Conservation (phyloP, 768 basidiomycete genomes). For the Boletus rubropictus region DNA sequence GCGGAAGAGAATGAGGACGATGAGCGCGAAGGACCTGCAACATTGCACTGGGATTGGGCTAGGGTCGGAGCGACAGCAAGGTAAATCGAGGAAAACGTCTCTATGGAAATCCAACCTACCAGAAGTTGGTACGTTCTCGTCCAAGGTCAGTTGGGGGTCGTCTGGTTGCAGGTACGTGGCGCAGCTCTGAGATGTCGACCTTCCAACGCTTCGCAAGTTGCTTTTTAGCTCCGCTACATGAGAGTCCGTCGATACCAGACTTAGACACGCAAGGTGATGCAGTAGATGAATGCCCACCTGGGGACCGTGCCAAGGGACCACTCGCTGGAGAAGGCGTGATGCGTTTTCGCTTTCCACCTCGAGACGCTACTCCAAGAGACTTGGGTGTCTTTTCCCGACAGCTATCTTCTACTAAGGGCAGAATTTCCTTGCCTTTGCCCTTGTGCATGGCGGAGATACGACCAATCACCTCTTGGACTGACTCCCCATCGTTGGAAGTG, state of each 20-base stretch:
- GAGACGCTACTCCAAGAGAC: slow-evolving; percentile 7
- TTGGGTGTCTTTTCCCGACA: slow-evolving; percentile 10
- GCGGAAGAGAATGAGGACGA: slow-evolving; percentile 2
- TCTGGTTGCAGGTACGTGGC: slow-evolving; percentile 2
- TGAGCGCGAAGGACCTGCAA: slow-evolving; percentile 10
- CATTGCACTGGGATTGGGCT: slow-evolving; percentile 8
- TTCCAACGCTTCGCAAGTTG: slow-evolving; percentile 4
- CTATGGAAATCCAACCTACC: slow-evolving; percentile 8
- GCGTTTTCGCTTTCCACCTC: slow-evolving; percentile 23
- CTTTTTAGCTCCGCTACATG: slow-evolving; percentile 5
- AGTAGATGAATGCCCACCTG: slow-evolving; percentile 19
- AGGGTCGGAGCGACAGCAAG: neutral
- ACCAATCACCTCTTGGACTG: slow-evolving; percentile 1
- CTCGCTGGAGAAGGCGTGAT: slow-evolving; percentile 15
- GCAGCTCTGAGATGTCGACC: slow-evolving; percentile 5
- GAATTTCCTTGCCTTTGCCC: slow-evolving; percentile 18
- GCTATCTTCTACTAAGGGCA: neutral
- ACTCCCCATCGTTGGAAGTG: neutral
- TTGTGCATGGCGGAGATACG: slow-evolving; percentile 1
- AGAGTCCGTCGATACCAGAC: slow-evolving; percentile 4
- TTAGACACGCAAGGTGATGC: slow-evolving; percentile 3
- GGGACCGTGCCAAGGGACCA: slow-evolving; percentile 6
- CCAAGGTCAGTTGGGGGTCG: neutral
- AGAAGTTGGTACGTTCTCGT: slow-evolving; percentile 5
- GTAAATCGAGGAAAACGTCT: slow-evolving; percentile 5